phyloP scores from a whole-genome alignment of 1,139 yeast genomes.

The Magnusiomyces starmeri region DNA sequence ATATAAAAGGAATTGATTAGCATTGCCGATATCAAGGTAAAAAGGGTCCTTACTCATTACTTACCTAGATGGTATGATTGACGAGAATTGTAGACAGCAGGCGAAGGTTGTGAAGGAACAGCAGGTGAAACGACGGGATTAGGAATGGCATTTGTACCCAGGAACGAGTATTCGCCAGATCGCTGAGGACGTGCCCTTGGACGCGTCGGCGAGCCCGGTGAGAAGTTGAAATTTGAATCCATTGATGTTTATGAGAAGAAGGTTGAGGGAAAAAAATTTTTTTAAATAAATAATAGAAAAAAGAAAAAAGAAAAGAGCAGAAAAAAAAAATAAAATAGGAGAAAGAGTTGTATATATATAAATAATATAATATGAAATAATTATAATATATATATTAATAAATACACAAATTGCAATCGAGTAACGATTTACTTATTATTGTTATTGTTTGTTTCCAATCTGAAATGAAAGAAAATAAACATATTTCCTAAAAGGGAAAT shows the following conservation, averaged over 20 bases:
- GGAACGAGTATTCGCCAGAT: neutral
- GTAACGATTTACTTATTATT: too few relatives aligned
- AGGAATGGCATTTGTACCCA: neutral
- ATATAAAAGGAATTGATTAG: conserved; percentile 19
- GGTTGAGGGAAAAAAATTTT: neutral
- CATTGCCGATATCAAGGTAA: conserved; percentile 20
- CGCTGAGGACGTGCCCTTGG: conserved; percentile 1
- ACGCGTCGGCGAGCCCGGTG: neutral
- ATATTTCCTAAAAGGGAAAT: too few relatives aligned
- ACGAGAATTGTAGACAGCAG: conserved; percentile 19
- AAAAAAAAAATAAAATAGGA: neutral
- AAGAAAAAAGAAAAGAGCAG: neutral
- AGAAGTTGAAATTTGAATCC: too few relatives aligned
- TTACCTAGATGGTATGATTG: conserved; percentile 23
- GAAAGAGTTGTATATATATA: too few relatives aligned
- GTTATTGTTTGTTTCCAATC: too few relatives aligned
- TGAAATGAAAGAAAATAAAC: too few relatives aligned
- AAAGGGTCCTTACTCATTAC: too few relatives aligned
- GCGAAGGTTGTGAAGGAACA: conserved; percentile 15
- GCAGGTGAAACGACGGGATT: conserved; percentile 10
- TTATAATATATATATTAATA: too few relatives aligned
- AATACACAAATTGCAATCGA: too few relatives aligned
- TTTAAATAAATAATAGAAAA: neutral
- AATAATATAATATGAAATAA: too few relatives aligned
- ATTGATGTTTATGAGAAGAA: neutral